Percentiles rank a stretch among this genome's conserved stretches.
These are phyloP conservation scores for Gracilaria gracilis DNA, from an alignment of 23 red algal genomes.

Conservation along the genomic window DNA sequence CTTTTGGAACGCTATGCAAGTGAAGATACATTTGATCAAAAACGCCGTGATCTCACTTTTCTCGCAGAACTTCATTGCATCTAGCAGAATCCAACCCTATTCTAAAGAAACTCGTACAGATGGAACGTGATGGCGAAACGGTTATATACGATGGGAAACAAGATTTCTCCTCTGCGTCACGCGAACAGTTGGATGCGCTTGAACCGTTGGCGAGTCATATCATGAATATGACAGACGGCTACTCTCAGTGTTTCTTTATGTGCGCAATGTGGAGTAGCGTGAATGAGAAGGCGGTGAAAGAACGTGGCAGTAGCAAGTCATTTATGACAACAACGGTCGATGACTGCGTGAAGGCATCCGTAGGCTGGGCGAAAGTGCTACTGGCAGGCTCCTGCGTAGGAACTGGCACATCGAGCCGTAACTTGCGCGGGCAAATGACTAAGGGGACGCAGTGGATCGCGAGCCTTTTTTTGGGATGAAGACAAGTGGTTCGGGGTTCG, in stretches of 20 bases:
- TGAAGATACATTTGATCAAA: not conserved
- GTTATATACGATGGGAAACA: not conserved
- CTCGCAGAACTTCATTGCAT: slow-evolving; percentile 1
- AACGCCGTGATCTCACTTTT: slow-evolving; percentile 30
- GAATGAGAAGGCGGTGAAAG: not conserved
- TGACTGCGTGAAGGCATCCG: slow-evolving; percentile 37
- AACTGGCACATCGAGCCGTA: slow-evolving; percentile 44
- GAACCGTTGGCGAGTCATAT: slow-evolving; percentile 29
- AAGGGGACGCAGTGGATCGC: not conserved
- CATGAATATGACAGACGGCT: not conserved
- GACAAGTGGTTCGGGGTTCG: slow-evolving; percentile 1
- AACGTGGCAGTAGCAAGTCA: not conserved
- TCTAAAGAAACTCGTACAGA: slow-evolving; percentile 1
- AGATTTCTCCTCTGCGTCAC: not conserved
- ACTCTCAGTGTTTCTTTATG: slow-evolving; percentile 29
- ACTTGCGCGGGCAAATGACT: slow-evolving; percentile 26
- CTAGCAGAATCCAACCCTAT: not conserved
- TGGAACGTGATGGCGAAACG: slow-evolving; percentile 18
- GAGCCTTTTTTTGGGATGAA: slow-evolving; percentile 30
- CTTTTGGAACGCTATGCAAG: slow-evolving; percentile 37
- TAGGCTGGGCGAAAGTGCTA: slow-evolving; percentile 41
- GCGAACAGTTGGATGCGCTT: not conserved
- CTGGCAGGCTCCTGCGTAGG: too few relatives aligned
- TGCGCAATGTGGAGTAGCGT: slow-evolving; percentile 56
- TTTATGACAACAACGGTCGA: not conserved